Percentiles rank a stretch among this genome's conserved stretches.
phyloP scores from a whole-genome alignment of 805 yeast species.

The Torulaspora quercuum region DNA sequence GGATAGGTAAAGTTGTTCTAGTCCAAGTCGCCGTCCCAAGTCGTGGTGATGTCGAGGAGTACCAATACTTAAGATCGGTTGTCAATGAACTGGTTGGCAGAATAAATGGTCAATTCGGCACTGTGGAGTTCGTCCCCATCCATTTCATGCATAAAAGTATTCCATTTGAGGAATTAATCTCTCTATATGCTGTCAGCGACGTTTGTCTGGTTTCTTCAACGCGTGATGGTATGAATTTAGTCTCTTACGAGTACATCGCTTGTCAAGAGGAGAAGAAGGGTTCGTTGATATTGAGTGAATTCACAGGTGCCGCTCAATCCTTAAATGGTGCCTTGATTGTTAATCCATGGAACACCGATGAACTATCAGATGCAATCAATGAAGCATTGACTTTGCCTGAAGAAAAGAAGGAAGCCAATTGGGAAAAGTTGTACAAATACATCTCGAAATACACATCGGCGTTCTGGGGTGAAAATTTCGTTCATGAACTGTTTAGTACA shows the following conservation, averaged over 20 bases:
- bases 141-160: conserved; percentile 93
- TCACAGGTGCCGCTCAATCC: conserved; percentile 99
- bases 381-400: conserved; percentile 83
- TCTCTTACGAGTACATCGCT: conserved; percentile 93
- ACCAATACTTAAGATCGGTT: conserved; percentile 86
- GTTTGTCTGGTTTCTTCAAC: conserved; percentile 92
- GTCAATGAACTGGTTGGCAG: conserved; percentile 96
- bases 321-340: conserved; percentile 90
- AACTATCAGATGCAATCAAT: conserved; percentile 75
- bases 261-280: conserved; percentile 88
- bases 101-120: conserved; percentile 93
- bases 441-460: conserved; percentile 92
- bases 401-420: conserved; percentile 75
- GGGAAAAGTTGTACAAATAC: conserved; percentile 78
- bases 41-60: conserved; percentile 97
- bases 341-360: conserved; percentile 98
- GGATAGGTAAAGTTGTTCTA: conserved; percentile 94
- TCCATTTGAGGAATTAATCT: conserved; percentile 85
- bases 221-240: conserved; percentile 98
- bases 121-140: conserved; percentile 95
- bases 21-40: conserved; percentile 98
- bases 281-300: conserved; percentile 82
- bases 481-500: conserved; percentile 67
- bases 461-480: conserved; percentile 96
- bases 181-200: conserved; percentile 81